Base-by-base conservation (phyloP, 2,329 filamentous ascomycete species). In the Raffaelea arxii region DNA sequence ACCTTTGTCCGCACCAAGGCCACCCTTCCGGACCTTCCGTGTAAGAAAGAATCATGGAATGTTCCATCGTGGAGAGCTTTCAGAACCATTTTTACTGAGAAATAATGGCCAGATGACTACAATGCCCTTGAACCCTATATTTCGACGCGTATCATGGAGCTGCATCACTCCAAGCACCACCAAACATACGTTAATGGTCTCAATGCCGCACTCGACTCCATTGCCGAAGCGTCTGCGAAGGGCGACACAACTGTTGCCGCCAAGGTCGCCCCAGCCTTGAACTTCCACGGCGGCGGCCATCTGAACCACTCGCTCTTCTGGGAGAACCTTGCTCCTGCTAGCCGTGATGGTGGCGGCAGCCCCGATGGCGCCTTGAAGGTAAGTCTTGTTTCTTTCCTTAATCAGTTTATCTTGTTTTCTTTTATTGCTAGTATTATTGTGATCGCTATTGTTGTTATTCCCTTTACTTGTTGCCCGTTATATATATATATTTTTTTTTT, bases 231-330 rank as follows among this genome's bases (percentile, higher is more conserved):
- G 30, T 74, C 78, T 59, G 71, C 69, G 59, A 75, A 81, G 64
- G 80, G 80, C 56, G 84, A 76, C 57, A 58, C 63, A 52, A 64
- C 66, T 60, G 68, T 71, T 51, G 72, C 70, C 6, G 71, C 72
- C 25, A 60, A 68, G 7, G 64, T 72, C 51, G 73, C 73, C 3
- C 72, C 73, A 16, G 62, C 73, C 21, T 66, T 94, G 68, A 85
- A 84, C 58, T 95, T 94, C 75, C 87, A 94, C 63, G 89, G 84
- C 42, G 90, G 90, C 38, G 90, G 90, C 6, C 89, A 95, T 71
- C 83, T 94, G 67, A 96, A 96, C 70, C 90, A 95, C 72, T 82
- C 80, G 0, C 78, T 95, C 30, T 95, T 95, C 74, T 96, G 89
- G 89, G 80, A 86, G 67, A 90, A 88, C 64, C 77, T 94, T 21